Percentiles rank a stretch among this genome's conserved stretches.
These are phyloP conservation scores for Talaromyces sp. DNA, from an alignment of 2,329 filamentous ascomycete species.

Conservation along the genomic window DNA sequence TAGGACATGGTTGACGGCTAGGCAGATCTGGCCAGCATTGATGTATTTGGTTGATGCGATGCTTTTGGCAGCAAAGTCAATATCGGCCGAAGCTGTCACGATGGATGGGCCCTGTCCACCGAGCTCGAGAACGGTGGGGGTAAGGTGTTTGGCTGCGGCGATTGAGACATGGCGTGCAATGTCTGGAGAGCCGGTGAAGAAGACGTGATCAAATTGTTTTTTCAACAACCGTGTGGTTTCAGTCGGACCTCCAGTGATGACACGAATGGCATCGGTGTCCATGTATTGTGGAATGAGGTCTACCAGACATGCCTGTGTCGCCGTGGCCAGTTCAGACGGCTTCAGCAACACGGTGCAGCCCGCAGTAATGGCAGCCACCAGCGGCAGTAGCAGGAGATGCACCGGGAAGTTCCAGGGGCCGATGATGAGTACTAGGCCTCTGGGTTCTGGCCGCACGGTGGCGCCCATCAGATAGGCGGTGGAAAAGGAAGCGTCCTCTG, in stretches of 20 bases:
- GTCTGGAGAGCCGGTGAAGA: slow-evolving; percentile 40
- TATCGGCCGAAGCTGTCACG: slow-evolving; percentile 36
- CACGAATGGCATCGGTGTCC: slow-evolving; percentile 32
- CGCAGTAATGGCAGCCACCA: slow-evolving; percentile 41
- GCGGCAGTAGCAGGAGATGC: slow-evolving; percentile 32
- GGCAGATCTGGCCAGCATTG: slow-evolving; percentile 41
- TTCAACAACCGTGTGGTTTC: slow-evolving; percentile 36
- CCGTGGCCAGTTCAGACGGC: slow-evolving; percentile 37
- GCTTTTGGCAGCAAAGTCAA: slow-evolving; percentile 40
- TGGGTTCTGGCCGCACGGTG: slow-evolving; percentile 39
- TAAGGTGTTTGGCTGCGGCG: slow-evolving; percentile 44
- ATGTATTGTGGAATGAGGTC: slow-evolving; percentile 40
- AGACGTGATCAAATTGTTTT: slow-evolving; percentile 41
- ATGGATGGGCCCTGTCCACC: slow-evolving; percentile 45
- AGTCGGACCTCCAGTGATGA: slow-evolving; percentile 31
- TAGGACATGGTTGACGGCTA: slow-evolving; percentile 42
- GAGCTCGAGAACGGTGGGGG: slow-evolving; percentile 41
- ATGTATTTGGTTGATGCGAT: slow-evolving; percentile 40
- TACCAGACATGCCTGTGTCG: slow-evolving; percentile 33
- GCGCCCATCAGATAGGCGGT: slow-evolving; percentile 25
- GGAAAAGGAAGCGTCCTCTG: slow-evolving; percentile 20
- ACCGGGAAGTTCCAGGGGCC: slow-evolving; percentile 47
- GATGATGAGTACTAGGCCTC: slow-evolving; percentile 42
- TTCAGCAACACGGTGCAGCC: slow-evolving; percentile 41
- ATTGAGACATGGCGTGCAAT: slow-evolving; percentile 34